Base-by-base conservation (phyloP, 2,329 filamentous ascomycete species). In the Sarocladium kiliense region DNA sequence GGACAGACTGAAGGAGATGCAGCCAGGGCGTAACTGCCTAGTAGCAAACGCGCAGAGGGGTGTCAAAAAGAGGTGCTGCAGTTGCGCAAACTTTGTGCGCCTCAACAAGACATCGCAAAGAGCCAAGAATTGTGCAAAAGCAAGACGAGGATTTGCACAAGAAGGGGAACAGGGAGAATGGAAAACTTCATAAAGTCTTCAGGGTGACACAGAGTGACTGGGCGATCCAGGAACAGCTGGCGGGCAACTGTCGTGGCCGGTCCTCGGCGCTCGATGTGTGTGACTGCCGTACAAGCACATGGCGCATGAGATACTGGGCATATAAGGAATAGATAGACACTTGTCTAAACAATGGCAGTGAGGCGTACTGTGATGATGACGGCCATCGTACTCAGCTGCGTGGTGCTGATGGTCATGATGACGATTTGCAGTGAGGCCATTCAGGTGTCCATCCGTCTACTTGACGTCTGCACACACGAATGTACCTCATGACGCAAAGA, bases 171-270 rank as follows among this genome's bases (percentile, higher is more conserved):
- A 36, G 23, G 47, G 27, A 21, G 47, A 32, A 36, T 12, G 21
- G 26, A 19, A 36, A 21, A 21, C 3, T 34, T 14, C n/a, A 18
- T 51, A 27, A 51, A 23, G 47, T 23, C 26, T 9, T 30, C 30
- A n/a, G n/a, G 30, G 47, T 51, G 18, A 51, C 47, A 51, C 47
- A 32, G 30, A 30, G n/a, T n/a, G 27, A 21, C 27, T 34, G 47
- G 3, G 27, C 47, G 47, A 51, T 51, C 47, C 47, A 51, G 19
- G 47, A 27, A 36, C n/a, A 16, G 47, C 27, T 51, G 47, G 47
- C 47, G 47, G n/a, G 30, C 47, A 51, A n/a, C 47, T 51, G 47
- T 36, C 30, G 47, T 36, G 47, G n/a, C 47, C 25, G 16, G 18
- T 18, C 4, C 30, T n/a, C 5, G 3, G 30, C 27, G n/a, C 21